Base-by-base conservation (phyloP, 2,329 filamentous ascomycete genomes). In the Nothophaeocryptopus gaeumannii region DNA sequence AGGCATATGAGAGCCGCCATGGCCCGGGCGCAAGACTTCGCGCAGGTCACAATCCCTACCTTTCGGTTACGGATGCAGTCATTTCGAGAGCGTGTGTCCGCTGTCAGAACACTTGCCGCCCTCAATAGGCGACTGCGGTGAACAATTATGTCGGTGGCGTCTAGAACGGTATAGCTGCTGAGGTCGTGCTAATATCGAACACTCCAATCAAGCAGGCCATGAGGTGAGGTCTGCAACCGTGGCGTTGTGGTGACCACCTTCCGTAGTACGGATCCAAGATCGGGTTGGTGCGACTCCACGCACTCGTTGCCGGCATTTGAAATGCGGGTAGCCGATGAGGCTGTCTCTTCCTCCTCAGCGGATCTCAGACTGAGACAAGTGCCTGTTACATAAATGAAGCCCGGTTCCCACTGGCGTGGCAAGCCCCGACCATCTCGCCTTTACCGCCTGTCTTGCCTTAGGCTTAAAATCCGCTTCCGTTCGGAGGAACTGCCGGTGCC, bases 191-290 rank as follows among this genome's bases (percentile, higher is more conserved):
- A 37, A 30, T 15, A 31, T n/a, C 15, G 8, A 29, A 10, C 12
- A 16, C 36, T 32, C 43, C 26, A 45, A 20, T 20, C 16, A 16
- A 38, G 34, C n/a, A 20, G 29, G n/a, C 34, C 38, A 38, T 12
- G 11, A 33, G 29, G 16, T 33, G 30, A 13, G 26, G 30, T 15
- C 34, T 53, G 51, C 46, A 34, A 50, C 46, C 13, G 45, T 50
- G 51, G 51, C 51, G 51, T 49, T 39, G 8, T 37, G 16, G 49
- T 51, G 40, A 14, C 34, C 32, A 37, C 11, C 38, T 34, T 31
- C 36, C 33, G 33, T 30, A 31, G n/a, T 2, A 13, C 8, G 11
- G 3, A 39, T 8, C 38, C 41, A 15, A 49, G 40, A 50, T 46
- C 36, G 46, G 41, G 20, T 16, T 31, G n/a, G 29, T 46, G 32